Evolutionary conservation across 139 green algal species (phyloP).

Genomic region (Tetradesmus lagerheimii): DNA sequence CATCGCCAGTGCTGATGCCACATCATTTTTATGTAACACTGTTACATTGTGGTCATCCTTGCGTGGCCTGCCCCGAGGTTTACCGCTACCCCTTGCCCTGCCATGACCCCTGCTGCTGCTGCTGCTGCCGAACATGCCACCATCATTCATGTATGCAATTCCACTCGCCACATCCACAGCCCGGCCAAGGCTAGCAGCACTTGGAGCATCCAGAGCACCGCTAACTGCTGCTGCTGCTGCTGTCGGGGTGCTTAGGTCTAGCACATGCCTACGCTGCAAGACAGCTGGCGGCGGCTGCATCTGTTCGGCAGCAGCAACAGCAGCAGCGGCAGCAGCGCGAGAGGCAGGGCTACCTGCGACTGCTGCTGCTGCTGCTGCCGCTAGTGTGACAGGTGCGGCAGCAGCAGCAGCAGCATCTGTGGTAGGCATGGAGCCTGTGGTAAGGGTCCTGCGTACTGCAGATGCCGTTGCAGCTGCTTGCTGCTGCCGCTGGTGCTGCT

Average conservation of each 20-base stretch:
- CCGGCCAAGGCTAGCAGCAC: no score
- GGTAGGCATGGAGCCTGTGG: neutral
- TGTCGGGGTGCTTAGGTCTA: neutral
- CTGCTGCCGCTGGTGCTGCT: constrained; percentile 5
- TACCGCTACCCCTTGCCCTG: neutral
- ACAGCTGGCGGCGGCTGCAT: neutral
- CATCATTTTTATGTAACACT: neutral
- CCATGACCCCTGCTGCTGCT: neutral
- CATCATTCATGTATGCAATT: no score
- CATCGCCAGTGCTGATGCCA: neutral
- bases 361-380: neutral
- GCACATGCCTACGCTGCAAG: neutral
- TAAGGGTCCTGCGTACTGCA: neutral
- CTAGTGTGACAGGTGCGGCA: neutral
- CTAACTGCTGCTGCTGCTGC: neutral
- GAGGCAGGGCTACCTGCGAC: neutral
- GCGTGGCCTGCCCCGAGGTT: neutral
- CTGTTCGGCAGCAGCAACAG: neutral
- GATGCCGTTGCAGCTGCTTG: neutral
- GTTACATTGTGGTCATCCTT: neutral
- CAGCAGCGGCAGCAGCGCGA: neutral
- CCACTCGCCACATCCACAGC: no score
- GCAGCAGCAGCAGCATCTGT: neutral
- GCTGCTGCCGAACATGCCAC: neutral
- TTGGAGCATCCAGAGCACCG: no score